These are phyloP conservation scores for Pholiota conissans DNA, from an alignment of 768 basidiomycete genomes.

Conservation along the genomic window DNA sequence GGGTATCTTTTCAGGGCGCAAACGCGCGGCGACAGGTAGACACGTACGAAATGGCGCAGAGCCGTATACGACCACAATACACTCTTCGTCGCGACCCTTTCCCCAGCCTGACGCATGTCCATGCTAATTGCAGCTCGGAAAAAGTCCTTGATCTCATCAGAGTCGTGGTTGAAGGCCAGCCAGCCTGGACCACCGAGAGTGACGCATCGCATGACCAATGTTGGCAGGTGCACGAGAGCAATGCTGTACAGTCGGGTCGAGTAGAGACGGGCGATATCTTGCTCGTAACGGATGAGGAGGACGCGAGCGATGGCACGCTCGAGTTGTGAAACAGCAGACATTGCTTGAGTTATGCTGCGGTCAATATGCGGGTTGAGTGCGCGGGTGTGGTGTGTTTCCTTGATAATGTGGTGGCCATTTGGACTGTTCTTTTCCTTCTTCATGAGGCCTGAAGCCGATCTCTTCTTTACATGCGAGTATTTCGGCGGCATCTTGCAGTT, in stretches of 20 bases:
- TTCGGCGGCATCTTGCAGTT: conserved; percentile 59
- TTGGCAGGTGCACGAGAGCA: conserved; percentile 65
- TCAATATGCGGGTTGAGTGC: conserved; percentile 47
- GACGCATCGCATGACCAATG: conserved; percentile 64
- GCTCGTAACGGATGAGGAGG: conserved; percentile 68
- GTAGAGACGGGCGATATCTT: conserved; percentile 74
- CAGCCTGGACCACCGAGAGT: conserved; percentile 65
- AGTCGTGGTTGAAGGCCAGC: conserved; percentile 66
- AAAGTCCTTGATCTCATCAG: conserved; percentile 74
- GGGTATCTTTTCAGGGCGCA: conserved; percentile 14
- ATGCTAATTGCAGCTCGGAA: conserved; percentile 68
- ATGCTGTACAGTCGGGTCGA: conserved; percentile 68
- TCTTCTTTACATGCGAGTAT: conserved; percentile 75
- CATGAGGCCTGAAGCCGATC: conserved; percentile 46
- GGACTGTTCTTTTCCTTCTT: conserved; percentile 41
- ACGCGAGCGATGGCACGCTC: conserved; percentile 70
- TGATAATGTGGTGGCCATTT: conserved; percentile 30
- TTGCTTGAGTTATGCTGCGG: conserved; percentile 52
- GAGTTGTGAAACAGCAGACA: conserved; percentile 63
- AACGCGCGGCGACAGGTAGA: conserved; percentile 11
- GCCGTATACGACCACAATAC: conserved; percentile 82
- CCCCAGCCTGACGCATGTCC: conserved; percentile 78
- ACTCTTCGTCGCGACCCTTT: conserved; percentile 77
- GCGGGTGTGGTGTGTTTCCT: conserved; percentile 28
- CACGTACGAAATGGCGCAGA: conserved; percentile 68